phyloP scores from a whole-genome alignment of 139 green algal genomes.

The Chlorella sorokiniana region DNA sequence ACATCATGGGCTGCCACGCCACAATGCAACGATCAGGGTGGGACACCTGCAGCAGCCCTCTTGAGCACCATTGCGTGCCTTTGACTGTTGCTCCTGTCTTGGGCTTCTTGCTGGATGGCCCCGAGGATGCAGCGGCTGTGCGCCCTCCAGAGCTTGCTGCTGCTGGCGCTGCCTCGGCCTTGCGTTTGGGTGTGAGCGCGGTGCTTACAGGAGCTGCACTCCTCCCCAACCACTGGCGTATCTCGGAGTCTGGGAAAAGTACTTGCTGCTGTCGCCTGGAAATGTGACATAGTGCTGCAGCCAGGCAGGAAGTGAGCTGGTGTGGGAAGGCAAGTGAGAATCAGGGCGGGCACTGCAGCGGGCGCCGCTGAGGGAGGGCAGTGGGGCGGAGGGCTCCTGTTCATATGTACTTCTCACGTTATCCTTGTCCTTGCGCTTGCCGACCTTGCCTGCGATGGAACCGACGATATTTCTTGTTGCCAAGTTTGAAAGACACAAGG shows the following conservation, averaged over 20 bases:
- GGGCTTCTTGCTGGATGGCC: conserved; percentile 8
- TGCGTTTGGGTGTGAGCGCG: neutral
- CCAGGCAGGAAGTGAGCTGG: neutral
- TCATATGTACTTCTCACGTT: neutral
- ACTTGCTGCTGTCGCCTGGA: neutral
- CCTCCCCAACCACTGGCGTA: neutral
- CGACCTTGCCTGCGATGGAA: neutral
- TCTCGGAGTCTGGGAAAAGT: neutral
- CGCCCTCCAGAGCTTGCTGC: neutral
- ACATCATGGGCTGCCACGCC: too few relatives aligned
- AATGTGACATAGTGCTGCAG: conserved; percentile 23
- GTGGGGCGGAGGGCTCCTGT: neutral
- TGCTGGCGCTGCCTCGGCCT: neutral
- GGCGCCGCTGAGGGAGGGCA: neutral
- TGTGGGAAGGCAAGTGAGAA: neutral
- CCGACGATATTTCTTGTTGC: neutral
- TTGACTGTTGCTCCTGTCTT: conserved; percentile 7
- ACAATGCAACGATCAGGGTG: too few relatives aligned
- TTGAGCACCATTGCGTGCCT: neutral
- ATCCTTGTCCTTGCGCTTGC: neutral
- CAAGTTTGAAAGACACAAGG: neutral
- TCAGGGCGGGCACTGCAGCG: neutral
- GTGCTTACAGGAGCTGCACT: neutral
- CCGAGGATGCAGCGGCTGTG: neutral
- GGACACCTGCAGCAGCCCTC: too few relatives aligned